Base-by-base conservation (phyloP, 495 filamentous ascomycete genomes). In the Lepidopterella palustris region DNA sequence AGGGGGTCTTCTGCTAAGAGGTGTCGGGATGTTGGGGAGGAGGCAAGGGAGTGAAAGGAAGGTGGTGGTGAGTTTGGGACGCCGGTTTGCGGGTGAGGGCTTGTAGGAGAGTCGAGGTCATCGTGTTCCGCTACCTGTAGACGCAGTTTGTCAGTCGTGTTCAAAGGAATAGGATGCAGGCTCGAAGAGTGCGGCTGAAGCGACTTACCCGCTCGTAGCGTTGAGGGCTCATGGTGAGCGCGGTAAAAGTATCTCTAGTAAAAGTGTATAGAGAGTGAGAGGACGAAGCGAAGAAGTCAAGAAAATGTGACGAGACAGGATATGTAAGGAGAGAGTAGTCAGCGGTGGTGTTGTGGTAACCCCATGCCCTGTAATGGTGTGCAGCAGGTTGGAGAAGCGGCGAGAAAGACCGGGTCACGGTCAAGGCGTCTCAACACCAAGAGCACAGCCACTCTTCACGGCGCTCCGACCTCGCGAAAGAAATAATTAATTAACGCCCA, bases 21-120 rank as follows among this genome's bases (percentile, higher is more conserved):
- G 54, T 82, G 73, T 45, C 81, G 77, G 11, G 80, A 77, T 53
- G 82, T 79, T 29, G 83, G 81, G 5, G 91, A 95, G 1, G 89
- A 88, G 0, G 84, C 83, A 55, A 88, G 83, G 40, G 92, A 97
- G 67, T 81, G 89, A 72, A 97, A 98, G 9, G 95, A 97, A 21
- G 95, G 93, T 20, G 95, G 92, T 45, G 93, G 91, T 57, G 95
- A 97, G 68, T 79, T 83, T 23, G 91, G 88, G 53, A 86, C 83
- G 26, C 78, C 71, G 48, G 66, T 55, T 70, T 74, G 59, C 62
- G 70, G 56, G 65, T 70, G 61, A 32, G 65, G 58, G 63, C 67
- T 72, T 50, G 70, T 64, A 53, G 77, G 72, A 55, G 74, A 71
- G 27, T 78, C 74, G 28, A 72, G 66, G 48, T 76, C 69, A 58